Base-by-base conservation (phyloP, 495 filamentous ascomycete genomes). In the Clohesyomyces aquaticus region DNA sequence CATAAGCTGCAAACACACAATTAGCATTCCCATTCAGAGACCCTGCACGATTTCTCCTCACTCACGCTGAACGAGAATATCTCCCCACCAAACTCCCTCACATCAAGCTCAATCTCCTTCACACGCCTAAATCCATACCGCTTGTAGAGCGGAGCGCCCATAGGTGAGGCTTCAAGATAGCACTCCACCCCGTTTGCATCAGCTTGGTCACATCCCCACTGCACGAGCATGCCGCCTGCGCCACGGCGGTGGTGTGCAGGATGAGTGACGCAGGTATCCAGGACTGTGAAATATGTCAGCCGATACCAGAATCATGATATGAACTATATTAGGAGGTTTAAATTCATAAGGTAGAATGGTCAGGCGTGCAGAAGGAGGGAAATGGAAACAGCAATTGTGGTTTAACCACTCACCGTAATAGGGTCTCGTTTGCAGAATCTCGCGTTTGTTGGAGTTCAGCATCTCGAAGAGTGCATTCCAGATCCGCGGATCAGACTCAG, bases 101-200 rank as follows among this genome's bases (percentile, higher is more conserved):
- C 46, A 59, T 65, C 63, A 22, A 66, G n/a, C 28, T n/a, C 55
- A 29, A 66, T 18, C 25, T 50, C 50, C 63, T 59, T 55, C 22
- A 66, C 63, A 21, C 12, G 12, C 41, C 49, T 9, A 49, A 66
- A 66, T 3, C 63, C 63, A 27, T 14, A 60, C 27, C 55, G 28
- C 49, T 45, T 25, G 35, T 66, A 66, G 16, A 66, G 16, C 50
- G 47, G 47, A 47, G 21, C 47, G 12, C 55, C 63, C 49, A 55
- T 59, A 0, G 14, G 28, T n/a, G 22, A 53, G 2, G 63, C 55
- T 32, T 66, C 63, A 8, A 66, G 1, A 18, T 55, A 66, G 1
- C 23, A n/a, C 22, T 66, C 47, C n/a, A 66, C 32, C 1, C 55
- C 63, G 22, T 21, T 10, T 47, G 29, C 35, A 55, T 66, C 63